Conservation (phyloP, 2,329 filamentous ascomycete genomes). For the Cladosporium sp. region DNA sequence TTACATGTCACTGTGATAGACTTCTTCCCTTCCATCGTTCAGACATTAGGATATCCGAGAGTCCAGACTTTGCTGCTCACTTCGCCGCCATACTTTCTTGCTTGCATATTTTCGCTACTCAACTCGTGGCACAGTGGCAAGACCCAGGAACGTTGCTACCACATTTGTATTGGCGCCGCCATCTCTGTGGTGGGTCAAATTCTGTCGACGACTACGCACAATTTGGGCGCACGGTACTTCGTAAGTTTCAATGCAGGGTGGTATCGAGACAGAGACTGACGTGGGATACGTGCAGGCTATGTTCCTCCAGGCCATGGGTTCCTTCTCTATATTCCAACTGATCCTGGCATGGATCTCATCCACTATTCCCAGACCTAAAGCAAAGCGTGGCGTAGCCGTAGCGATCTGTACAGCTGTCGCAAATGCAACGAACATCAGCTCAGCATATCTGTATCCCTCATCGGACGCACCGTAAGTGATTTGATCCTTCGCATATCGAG, state of each 20-base stretch:
- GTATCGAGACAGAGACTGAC: background rate
- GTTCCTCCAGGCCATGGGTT: constrained; percentile 7
- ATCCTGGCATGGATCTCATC: constrained; percentile 53
- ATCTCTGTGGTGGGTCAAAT: background rate
- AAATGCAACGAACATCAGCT: constrained; percentile 52
- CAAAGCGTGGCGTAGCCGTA: constrained; percentile 52
- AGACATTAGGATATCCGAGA: constrained; percentile 34
- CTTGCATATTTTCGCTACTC: constrained; percentile 30
- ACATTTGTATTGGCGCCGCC: constrained; percentile 22
- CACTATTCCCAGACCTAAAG: constrained; percentile 49
- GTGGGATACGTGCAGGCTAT: background rate
- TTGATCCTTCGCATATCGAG: background rate
- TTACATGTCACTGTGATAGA: background rate
- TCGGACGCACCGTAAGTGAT: background rate
- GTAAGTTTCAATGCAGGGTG: background rate
- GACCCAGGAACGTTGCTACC: constrained; percentile 38
- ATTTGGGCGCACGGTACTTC: constrained; percentile 2
- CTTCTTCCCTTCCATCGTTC: constrained; percentile 29
- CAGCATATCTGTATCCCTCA: constrained; percentile 43
- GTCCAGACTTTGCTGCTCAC: constrained; percentile 33
- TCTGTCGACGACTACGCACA: background rate
- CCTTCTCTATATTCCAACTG: constrained; percentile 33
- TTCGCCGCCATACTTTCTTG: constrained; percentile 33
- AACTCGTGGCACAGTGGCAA: constrained; percentile 38
- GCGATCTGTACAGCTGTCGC: constrained; percentile 54